These are phyloP conservation scores for Trichoderma afroharzianum DNA, from an alignment of 2,329 filamentous ascomycete genomes.

Conservation along the genomic window DNA sequence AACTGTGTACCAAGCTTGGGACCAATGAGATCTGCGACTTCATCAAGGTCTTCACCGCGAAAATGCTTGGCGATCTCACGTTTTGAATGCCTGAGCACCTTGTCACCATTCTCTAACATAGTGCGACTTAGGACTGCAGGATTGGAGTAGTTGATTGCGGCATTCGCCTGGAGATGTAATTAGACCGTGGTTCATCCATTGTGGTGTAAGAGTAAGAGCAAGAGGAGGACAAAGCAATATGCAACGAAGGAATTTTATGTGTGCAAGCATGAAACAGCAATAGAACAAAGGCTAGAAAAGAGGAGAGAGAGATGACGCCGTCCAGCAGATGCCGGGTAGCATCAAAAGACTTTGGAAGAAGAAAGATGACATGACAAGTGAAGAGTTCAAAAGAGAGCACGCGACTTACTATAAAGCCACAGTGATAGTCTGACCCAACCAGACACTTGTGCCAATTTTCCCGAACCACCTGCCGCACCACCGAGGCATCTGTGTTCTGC, in stretches of 20 bases:
- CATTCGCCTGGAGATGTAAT: conserved; percentile 43
- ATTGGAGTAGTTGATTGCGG: conserved; percentile 44
- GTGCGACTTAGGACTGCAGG: conserved; percentile 36
- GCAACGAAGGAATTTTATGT: not conserved
- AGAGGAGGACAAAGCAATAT: not conserved
- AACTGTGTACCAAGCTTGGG: conserved; percentile 46
- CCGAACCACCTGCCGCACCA: conserved; percentile 47
- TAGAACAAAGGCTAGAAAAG: not conserved
- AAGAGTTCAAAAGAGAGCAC: not conserved
- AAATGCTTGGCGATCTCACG: conserved; percentile 42
- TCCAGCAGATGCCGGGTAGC: not conserved
- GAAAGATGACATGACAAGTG: not conserved
- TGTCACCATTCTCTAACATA: conserved; percentile 45
- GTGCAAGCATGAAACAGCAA: not conserved
- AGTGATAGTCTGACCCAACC: conserved; percentile 50
- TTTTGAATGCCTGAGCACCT: conserved; percentile 40
- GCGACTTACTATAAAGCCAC: conserved; percentile 50
- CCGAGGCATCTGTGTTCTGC: conserved; percentile 38
- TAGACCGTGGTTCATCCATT: conserved; percentile 19
- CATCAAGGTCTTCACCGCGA: conserved; percentile 41
- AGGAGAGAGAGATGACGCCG: not conserved
- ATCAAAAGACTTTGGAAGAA: too few species aligned
- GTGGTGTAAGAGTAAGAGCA: not conserved
- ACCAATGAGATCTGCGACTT: conserved; percentile 42
- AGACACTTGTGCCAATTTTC: conserved; percentile 51